Conservation (phyloP, 2,329 filamentous ascomycete species). For the Hypoxylon sp. region DNA sequence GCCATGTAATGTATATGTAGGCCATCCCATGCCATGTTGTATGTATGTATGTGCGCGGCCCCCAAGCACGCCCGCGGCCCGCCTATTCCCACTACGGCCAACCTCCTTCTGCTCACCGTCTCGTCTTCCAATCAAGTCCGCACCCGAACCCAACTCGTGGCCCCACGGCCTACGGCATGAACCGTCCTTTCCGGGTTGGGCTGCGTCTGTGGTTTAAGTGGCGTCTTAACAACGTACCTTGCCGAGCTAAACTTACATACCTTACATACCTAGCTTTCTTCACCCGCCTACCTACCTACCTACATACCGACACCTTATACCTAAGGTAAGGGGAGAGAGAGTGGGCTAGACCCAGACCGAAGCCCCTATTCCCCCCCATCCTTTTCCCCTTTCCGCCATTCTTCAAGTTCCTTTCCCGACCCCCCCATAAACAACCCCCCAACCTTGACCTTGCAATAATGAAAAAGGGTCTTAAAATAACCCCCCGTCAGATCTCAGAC, state of each 20-base stretch:
- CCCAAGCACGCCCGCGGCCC: slow-evolving; percentile 10
- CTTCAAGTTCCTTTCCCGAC: not conserved
- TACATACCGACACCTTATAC: not conserved
- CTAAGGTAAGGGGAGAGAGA: not conserved
- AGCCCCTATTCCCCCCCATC: slow-evolving; percentile 2
- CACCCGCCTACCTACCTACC: not conserved
- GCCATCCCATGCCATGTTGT: not conserved
- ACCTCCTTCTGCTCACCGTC: not conserved
- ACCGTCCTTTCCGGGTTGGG: slow-evolving; percentile 13
- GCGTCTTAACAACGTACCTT: slow-evolving; percentile 14
- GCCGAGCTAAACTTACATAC: not conserved
- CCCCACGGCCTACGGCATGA: slow-evolving; percentile 7
- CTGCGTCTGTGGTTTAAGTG: slow-evolving; percentile 8
- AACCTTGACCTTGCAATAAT: not conserved
- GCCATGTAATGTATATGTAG: not conserved
- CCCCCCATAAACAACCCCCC: slow-evolving; percentile 1
- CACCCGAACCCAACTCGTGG: slow-evolving; percentile 5
- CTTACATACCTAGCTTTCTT: not conserved
- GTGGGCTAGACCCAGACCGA: slow-evolving; percentile 11
- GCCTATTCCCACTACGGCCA: slow-evolving; percentile 19
- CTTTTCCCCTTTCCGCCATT: not conserved
- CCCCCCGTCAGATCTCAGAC: slow-evolving; percentile 18
- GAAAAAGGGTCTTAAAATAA: slow-evolving; percentile 1
- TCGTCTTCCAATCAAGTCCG: slow-evolving; percentile 14
- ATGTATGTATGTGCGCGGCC: slow-evolving; percentile 10